Conservation (phyloP, 148 eudicot species). For the Vaccinium darrowii region DNA sequence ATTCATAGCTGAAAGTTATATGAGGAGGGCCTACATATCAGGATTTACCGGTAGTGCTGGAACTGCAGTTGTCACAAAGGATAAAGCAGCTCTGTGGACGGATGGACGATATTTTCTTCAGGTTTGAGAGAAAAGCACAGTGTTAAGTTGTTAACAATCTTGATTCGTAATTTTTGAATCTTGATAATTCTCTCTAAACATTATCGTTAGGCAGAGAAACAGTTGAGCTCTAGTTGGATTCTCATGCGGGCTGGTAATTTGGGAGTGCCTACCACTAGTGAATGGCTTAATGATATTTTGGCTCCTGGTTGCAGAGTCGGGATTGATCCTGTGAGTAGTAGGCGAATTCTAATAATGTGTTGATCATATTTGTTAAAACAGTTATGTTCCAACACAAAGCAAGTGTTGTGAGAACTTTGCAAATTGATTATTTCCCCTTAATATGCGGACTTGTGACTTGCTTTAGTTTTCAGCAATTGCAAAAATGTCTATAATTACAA, state of each 20-base stretch:
- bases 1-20: constrained; percentile 85
- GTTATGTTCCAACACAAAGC: background rate
- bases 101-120: constrained; percentile 97
- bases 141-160: background rate
- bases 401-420: background rate
- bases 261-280: constrained; percentile 84
- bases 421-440: background rate
- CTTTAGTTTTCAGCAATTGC: background rate
- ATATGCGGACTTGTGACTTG: background rate
- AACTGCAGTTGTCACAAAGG: constrained; percentile 87
- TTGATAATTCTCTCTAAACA: constrained; percentile 10
- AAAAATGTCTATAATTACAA: background rate
- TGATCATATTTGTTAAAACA: background rate
- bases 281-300: constrained; percentile 89
- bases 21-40: constrained; percentile 82
- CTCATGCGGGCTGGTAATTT: constrained; percentile 94
- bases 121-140: constrained; percentile 34
- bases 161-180: background rate
- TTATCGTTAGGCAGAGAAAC: constrained; percentile 76
- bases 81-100: constrained; percentile 98
- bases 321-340: constrained; percentile 93
- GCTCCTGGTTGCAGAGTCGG: constrained; percentile 93
- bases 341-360: constrained; percentile 9
- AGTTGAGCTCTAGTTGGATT: constrained; percentile 82
- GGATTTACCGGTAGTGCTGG: constrained; percentile 99